Evolutionary conservation across 2,329 filamentous ascomycete genomes (phyloP), one percentile per base, ranked within the genome.

Genomic region (Tolypocladium endophyticum): DNA sequence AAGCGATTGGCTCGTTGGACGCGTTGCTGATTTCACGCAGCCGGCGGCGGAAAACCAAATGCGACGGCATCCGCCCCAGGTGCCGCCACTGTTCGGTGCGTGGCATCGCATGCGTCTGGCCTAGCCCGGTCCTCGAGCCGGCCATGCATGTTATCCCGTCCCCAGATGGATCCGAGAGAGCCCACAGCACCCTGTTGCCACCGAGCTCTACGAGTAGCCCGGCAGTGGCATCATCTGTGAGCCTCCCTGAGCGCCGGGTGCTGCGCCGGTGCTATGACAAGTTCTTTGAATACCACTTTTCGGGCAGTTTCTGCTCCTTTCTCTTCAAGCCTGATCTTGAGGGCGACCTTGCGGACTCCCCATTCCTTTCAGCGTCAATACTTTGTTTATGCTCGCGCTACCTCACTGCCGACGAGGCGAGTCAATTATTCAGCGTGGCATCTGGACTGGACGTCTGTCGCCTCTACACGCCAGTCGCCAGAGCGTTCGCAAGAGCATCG

Each of bases 291-390:
- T 58, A 61, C 1, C 64, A 67, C 45, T 64, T 67, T 55, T 56
- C 58, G 16, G 61, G n/a, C 33, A 60, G 61, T 18, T 67, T 67
- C 45, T 65, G 63, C 52, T 65, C 62, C 9, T 67, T 67, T 33
- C 61, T 62, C 16, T 60, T 63, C 52, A 41, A 61, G 16, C 63
- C 64, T 4, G 63, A 66, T 28, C 63, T 67, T 39, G 64, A 67
- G 33, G 39, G 53, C 7, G 58, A 61, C 35, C 63, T 59, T 35
- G 28, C 45, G 62, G n/a, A 52, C n/a, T 50, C 57, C 23, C 55
- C 20, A 35, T 64, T 58, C 6, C 59, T 66, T 4, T 39, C 60
- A 1, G 25, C 35, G 12, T 55, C 62, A 4, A 56, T 65, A 28
- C 20, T 66, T 9, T 56, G 62, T 2, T 61, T 66, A 16, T 66